Base-by-base conservation (phyloP, 1,139 yeast genomes). In the Blastobotrys buckinghamii region DNA sequence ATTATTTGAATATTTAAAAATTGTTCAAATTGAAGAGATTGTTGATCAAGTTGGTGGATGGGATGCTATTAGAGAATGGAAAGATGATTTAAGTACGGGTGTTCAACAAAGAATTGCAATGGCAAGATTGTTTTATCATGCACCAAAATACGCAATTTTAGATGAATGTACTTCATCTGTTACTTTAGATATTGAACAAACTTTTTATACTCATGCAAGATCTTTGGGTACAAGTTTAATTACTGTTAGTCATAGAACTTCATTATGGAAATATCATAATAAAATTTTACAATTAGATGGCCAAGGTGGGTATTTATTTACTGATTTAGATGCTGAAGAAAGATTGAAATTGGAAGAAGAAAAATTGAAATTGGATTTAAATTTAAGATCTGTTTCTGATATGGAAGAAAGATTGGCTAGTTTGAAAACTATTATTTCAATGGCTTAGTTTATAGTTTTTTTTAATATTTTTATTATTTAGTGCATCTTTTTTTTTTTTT, bases 161-260 rank as follows among this genome's bases (percentile, higher is more conserved):
- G 97, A 90, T 68, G 97, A 90, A 69, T 90, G 97, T 67, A 90
- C 97, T 0, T 87, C 96, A 6, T 92, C 96, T 1, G 95, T 89
- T 1, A 82, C 96, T 0, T 86, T 95, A 19, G 88, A 84, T 54
- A 84, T 89, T 81, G 97, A 90, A 65, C 88, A 84, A 53, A 81
- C 82, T 58, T 88, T 92, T 88, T 90, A 90, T 63, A 69, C 80
- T 47, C 87, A 86, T 63, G 96, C 97, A 0, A 87, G 84, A 61
- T 72, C 75, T 27, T 73, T 87, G 55, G 89, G 89, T 0, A 88
- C 89, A 50, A 85, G 97, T 0, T 76, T 90, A 34, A 71, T 90
- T 45, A 87, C 96, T 0, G 97, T 90, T 15, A 92, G 96, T 44
- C 97, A 90, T 67, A 75, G 97, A 57, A 84, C 96, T 3, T 87